Evolutionary conservation across 225 moss, liverwort and hornwort species (phyloP), one percentile per base, ranked within the genome.

Genomic region (Pseudisothecium myosuroides): DNA sequence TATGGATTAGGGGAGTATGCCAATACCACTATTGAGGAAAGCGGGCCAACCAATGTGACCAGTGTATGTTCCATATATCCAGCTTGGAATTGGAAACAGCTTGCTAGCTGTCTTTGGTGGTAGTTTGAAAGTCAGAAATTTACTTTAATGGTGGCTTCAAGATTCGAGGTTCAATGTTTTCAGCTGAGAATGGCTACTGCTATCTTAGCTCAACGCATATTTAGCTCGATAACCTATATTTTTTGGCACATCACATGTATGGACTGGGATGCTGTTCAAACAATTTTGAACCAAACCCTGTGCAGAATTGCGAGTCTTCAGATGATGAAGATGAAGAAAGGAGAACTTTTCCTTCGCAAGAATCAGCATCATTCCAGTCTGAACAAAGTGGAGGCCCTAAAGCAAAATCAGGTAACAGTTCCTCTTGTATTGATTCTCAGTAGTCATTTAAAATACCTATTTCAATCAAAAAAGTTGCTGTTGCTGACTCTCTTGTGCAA

Each of bases 271-370:
- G 52, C 17, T 84, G 45, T 83, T 84, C 28, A 32, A 67, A 88
- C 22, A 27, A 32, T 36, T 71, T 89, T 79, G 63, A 75, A 76
- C 54, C 68, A 61, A 28, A 84, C 23, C 36, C 80, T n/a, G 64
- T 84, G 90, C 96, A 98, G 98, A 97, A 91, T 62, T 97, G 91
- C 49, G 94, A 92, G 50, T 93, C 94, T 65, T 95, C 97, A 80
- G 96, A 95, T 80, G 96, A 98, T 73, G 94, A 96, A 80, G 94
- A 93, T 66, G 91, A 91, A 88, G 94, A 91, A 90, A 90, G 79
- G 87, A 88, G 80, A 90, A 86, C 56, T 22, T 76, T 88, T 85
- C 85, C 87, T 83, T 91, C 95, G 60, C 90, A 91, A 83, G 91
- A 89, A 74, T 92, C 90, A 64, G 90, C 92, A 76, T 94, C 87